Base-by-base conservation (phyloP, 2,329 filamentous ascomycete species). In the Penicillium occitanis region DNA sequence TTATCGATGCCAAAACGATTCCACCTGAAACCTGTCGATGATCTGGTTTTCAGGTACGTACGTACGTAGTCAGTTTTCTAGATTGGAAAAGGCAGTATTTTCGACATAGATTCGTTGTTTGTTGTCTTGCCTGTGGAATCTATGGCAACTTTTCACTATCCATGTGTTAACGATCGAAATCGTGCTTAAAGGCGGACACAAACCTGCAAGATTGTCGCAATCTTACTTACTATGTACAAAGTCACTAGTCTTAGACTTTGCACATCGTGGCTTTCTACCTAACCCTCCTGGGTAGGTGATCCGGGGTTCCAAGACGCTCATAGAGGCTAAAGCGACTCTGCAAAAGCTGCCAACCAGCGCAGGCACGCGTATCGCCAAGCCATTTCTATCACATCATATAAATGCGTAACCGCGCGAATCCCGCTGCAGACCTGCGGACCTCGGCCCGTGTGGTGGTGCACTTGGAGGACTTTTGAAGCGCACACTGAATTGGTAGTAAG, bases 211-310 rank as follows among this genome's bases (percentile, higher is more conserved):
- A 17, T 25, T 53, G 11, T 53, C 14, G 51, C 17, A 37, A 57
- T 57, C n/a, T 37, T 37, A 57, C 51, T 57, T 28, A 19, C 19
- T 19, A 19, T 19, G 19, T 19, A 28, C 25, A 1, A 30, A 30
- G 11, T 51, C 10, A 35, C 10, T 19, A 37, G 51, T 57, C 4
- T 13, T 37, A 22, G 30, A 57, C 30, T 33, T 11, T 14, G 53
- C 33, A 57, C 19, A 22, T 22, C 33, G n/a, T 57, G 33, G 53
- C 51, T 57, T 57, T 57, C 11, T 37, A 14, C n/a, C 53, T 57
- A 57, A 57, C 53, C 33, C 33, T 40, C n/a, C 53, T 57, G 19
- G 53, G 53, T 57, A 57, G 53, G 53, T 57, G 33, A 57, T 37
- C 53, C 53, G 53, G 33, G 33, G 53, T 55, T 13, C n/a, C 35